Percentiles rank a stretch among this genome's conserved stretches.
phyloP scores from a whole-genome alignment of 202 grass and related monocot genomes.

The Carex sylvatica region DNA sequence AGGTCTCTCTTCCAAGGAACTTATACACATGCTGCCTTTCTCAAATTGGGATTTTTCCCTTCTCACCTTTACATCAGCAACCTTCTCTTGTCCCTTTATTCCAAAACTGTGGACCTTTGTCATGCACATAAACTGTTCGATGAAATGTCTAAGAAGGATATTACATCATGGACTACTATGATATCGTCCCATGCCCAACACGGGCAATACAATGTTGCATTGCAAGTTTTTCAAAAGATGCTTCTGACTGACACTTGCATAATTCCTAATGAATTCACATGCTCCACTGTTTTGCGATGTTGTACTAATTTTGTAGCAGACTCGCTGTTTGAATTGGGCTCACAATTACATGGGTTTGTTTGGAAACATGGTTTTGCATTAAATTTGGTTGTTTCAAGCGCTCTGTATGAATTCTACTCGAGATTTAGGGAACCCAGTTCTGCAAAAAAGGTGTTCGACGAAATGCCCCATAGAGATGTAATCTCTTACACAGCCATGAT shows the following conservation, averaged over 20 bases:
- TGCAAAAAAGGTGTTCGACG: conserved; percentile 48
- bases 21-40: conserved; percentile 27
- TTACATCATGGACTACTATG: conserved; percentile 36
- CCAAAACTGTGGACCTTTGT: not conserved
- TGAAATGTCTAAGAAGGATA: conserved; percentile 33
- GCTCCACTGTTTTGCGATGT: conserved; percentile 51
- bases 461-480: conserved; percentile 41
- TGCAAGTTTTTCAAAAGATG: not conserved
- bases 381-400: conserved; percentile 56
- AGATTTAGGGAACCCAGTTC: not conserved
- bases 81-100: conserved; percentile 21
- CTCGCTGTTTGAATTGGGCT: conserved; percentile 18
- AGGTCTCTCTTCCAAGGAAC: conserved; percentile 17
- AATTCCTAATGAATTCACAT: conserved; percentile 52
- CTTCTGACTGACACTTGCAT: not conserved
- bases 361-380: conserved; percentile 44
- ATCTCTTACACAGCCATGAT: conserved; percentile 80
- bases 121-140: conserved; percentile 37
- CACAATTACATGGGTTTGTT: conserved; percentile 57
- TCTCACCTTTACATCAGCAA: conserved; percentile 27
- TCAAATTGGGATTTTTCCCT: conserved; percentile 31
- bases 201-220: conserved; percentile 12
- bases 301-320: conserved; percentile 17
- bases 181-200: conserved; percentile 27
- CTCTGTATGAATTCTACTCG: conserved; percentile 56